Base-by-base conservation (phyloP, 805 yeast species). In the Hanseniaspora osmophila region DNA sequence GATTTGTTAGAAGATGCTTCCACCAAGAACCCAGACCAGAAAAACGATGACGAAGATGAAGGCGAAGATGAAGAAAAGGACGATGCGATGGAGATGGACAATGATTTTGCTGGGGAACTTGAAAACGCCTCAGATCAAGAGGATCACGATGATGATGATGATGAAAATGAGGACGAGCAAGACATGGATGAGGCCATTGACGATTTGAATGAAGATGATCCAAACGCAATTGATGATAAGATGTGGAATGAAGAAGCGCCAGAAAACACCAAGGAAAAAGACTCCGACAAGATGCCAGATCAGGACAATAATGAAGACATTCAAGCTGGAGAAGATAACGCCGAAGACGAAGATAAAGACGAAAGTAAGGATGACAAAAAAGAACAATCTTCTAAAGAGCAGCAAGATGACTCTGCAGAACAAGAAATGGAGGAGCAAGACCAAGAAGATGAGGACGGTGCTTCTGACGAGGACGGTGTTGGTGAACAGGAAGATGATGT, bases 21-120 rank as follows among this genome's bases (percentile, higher is more conserved):
- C 54, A 75, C 77, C 46, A 80, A 80, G 30, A 81, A 84, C 52
- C 75, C 80, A 43, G 88, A 87, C 33, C 74, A 82, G 44, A 75
- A 80, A 33, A 75, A 82, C 18, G 71, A 78, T n/a, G 71, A 76
- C 27, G 70, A 71, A 10, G 66, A 68, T 18, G 57, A 56, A 19
- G 55, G 56, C 12, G 80, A 78, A 10, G 80, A 81, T 16, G 96
- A 88, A 52, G 96, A 87, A 50, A 80, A 77, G 9, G 95, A 92
- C 60, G 68, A 90, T 42, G 96, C 96, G 5, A 86, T 85, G 41
- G 95, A 86, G 44, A 84, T 88, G 59, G 95, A 87, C 54, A 96
- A 96, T 33, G 97, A 92, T 54, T 85, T 92, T 94, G 96, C 92
- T 19, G 98, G 98, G 45, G 78, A 85, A 27, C 61, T 81, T 9